A percentile compares a stretch with the other conserved stretches of the same genome.
Evolutionary conservation across 176 grass and related monocot genomes (phyloP).

Genomic region (Urochloa ruziziensis): DNA sequence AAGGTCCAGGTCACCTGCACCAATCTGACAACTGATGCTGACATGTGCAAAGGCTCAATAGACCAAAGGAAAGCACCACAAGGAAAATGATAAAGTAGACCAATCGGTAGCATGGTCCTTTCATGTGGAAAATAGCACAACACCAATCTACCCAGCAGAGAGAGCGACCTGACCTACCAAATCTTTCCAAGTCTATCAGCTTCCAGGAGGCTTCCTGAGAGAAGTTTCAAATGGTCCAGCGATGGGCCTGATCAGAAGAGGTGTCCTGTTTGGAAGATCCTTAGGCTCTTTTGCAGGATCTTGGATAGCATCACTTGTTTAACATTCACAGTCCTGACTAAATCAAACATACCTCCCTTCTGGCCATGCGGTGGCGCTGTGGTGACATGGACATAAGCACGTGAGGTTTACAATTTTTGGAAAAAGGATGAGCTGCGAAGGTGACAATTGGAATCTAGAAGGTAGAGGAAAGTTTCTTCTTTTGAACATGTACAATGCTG

Average conservation of each 20-base stretch:
- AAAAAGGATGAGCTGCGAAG: slow-evolving; percentile 3
- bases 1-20: neutral
- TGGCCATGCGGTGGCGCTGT: neutral
- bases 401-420: slow-evolving; percentile 31
- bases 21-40: neutral
- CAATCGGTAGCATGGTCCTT: slow-evolving; percentile 27
- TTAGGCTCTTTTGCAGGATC: neutral
- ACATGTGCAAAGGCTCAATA: neutral
- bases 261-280: neutral
- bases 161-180: neutral
- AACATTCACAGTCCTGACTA: neutral
- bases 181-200: slow-evolving; percentile 24
- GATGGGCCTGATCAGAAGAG: neutral
- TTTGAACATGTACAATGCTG: neutral
- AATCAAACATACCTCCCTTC: neutral
- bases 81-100: slow-evolving; percentile 11
- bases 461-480: neutral
- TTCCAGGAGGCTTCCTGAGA: slow-evolving; percentile 35
- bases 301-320: slow-evolving; percentile 4
- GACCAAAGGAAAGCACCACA: neutral
- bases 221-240: neutral
- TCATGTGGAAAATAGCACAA: slow-evolving; percentile 24
- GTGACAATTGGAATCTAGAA: neutral
- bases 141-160: neutral
- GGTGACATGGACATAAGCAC: slow-evolving; percentile 2